Evolutionary conservation across 805 yeast genomes (phyloP).

Genomic region (Debaryomyces hansenii): DNA sequence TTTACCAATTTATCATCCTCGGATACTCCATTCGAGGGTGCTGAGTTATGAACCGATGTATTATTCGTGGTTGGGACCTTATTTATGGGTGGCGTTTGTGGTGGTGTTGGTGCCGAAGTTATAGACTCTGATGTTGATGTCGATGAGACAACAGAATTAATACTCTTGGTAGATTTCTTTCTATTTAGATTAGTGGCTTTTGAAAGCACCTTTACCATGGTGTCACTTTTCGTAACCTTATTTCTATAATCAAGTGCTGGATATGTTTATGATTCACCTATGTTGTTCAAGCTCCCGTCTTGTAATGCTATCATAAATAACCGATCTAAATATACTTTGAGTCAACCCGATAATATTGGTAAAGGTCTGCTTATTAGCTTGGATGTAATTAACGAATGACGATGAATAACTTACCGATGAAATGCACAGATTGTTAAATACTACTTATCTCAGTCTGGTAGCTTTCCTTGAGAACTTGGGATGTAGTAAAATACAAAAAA

Average conservation of each 20-base stretch:
- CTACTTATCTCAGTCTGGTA: too few species aligned
- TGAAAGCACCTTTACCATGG: slow-evolving; percentile 19
- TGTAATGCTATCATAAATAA: too few species aligned
- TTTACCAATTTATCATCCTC: slow-evolving; percentile 16
- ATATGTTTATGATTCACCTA: background rate
- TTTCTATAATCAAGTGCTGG: too few species aligned
- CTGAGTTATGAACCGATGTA: background rate
- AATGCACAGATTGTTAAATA: too few species aligned
- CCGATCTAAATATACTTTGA: too few species aligned
- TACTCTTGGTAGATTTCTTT: slow-evolving; percentile 13
- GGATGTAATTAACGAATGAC: too few species aligned
- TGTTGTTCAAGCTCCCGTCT: background rate
- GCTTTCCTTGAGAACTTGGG: too few species aligned
- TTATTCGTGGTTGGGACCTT: background rate
- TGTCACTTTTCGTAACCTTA: background rate
- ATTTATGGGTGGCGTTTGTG: background rate
- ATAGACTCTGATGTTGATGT: slow-evolving; percentile 1
- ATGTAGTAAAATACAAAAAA: too few species aligned
- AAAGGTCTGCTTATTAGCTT: too few species aligned
- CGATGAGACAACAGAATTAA: slow-evolving; percentile 6
- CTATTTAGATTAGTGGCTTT: slow-evolving; percentile 15
- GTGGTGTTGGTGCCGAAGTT: background rate
- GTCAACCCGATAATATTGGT: too few species aligned
- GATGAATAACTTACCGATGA: too few species aligned
- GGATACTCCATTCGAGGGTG: background rate